Percentiles rank a stretch among this genome's conserved stretches.
Evolutionary conservation across 2,329 filamentous ascomycete genomes (phyloP).

Genomic region (Stagonosporopsis cucurbitacearum): DNA sequence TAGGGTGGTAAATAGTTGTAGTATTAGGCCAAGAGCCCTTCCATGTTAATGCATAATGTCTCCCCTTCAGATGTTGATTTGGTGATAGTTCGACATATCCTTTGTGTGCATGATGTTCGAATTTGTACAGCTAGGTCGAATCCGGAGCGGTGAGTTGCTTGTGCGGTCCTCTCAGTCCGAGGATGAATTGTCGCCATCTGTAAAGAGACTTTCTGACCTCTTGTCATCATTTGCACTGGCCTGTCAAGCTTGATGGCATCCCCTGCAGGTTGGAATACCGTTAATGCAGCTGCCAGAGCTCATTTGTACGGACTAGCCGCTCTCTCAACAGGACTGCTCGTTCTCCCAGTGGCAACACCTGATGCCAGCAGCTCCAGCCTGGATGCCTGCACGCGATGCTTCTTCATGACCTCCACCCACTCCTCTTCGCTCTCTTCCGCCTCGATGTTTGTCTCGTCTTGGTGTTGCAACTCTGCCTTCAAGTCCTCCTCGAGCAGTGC

Average conservation of each 20-base stretch:
- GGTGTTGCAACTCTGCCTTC: conserved; percentile 46
- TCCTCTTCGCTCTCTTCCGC: conserved; percentile 60
- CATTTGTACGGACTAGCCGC: conserved; percentile 17
- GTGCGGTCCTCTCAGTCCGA: too few species aligned
- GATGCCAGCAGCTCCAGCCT: conserved; percentile 66
- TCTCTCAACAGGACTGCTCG: conserved; percentile 25
- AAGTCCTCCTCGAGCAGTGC: conserved; percentile 63
- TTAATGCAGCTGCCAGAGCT: not conserved
- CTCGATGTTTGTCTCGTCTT: conserved; percentile 49
- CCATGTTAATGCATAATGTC: conserved; percentile 5
- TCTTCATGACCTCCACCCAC: conserved; percentile 89
- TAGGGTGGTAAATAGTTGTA: not conserved
- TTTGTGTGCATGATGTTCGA: not conserved
- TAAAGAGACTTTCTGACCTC: too few species aligned
- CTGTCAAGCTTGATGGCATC: not conserved
- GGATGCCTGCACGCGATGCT: conserved; percentile 84
- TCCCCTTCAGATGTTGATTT: not conserved
- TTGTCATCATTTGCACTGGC: too few species aligned
- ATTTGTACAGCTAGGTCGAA: not conserved
- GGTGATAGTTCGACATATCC: not conserved
- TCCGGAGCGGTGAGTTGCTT: too few species aligned
- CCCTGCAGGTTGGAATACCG: not conserved
- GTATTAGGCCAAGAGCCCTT: not conserved
- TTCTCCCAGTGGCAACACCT: conserved; percentile 48
- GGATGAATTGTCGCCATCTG: too few species aligned